Evolutionary conservation across 257 asterid species (phyloP), one percentile per base, ranked within the genome.

Genomic region (Striga asiatica): DNA sequence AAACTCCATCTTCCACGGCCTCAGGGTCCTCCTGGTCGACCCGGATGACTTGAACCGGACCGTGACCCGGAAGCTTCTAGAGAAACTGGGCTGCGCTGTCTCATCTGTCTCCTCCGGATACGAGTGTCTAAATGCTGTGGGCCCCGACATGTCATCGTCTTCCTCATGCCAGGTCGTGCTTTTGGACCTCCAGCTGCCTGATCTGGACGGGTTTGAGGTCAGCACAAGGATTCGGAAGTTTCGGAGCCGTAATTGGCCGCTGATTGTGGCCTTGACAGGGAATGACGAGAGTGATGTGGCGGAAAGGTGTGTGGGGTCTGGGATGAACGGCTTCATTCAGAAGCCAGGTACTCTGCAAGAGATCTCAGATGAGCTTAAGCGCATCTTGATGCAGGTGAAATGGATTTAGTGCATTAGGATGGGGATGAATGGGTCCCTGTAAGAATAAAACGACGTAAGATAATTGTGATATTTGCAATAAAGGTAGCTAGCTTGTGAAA

Each of bases 131-230:
- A 54, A 66, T 17, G 72, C 85, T 41, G 62, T 92, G 4, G 83
- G 85, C 22, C 82, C 88, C 5, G 46, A 66, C 12, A 59, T 27
- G n/a, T n/a, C n/a, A n/a, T n/a, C n/a, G n/a, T n/a, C n/a, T 0
- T 68, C 95, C 18, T 60, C 74, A 0, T 72, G 62, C 37, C 83
- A 73, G 66, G 23, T 92, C 29, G 78, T 92, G 49, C 74, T 92
- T 42, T 71, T 92, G 59, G 97, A 92, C 79, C 91, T 85, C 41
- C 87, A 92, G 58, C 64, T 88, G 74, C 81, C 86, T 1, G 95
- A 81, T 65, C 49, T 92, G 56, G 94, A 88, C 53, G 94, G 94
- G 13, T 88, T 66, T 50, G 99, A 92, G 62, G 89, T 92, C 3
- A 56, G 89, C 21, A 57, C 32, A 72, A 82, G 87, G 66, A 80